phyloP scores from a whole-genome alignment of 139 green algal species.

The Auxenochlorella pyrenoidosa region DNA sequence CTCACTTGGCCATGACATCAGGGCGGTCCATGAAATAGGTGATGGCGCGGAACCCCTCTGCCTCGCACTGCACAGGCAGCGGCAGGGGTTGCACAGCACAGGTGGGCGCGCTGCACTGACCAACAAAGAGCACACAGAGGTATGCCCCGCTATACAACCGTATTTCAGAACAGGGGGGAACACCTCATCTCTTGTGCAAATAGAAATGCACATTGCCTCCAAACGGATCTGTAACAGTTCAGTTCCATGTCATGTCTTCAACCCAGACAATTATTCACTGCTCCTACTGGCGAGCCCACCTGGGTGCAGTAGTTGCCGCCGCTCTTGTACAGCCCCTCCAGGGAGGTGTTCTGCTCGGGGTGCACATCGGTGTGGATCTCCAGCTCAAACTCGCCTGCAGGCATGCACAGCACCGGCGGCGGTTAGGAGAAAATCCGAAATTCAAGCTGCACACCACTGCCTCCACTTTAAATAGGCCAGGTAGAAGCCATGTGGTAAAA shows the following conservation, averaged over 20 bases:
- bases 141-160: too few relatives aligned
- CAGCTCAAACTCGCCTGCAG: conserved; percentile 56
- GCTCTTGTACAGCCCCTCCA: conserved; percentile 97
- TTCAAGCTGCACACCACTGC: background rate
- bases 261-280: too few relatives aligned
- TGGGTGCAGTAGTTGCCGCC: conserved; percentile 97
- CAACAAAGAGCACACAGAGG: too few relatives aligned
- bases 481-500: too few relatives aligned
- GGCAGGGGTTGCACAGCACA: background rate
- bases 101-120: background rate
- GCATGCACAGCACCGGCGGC: too few relatives aligned
- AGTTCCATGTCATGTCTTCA: too few relatives aligned
- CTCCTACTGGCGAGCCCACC: conserved; percentile 36
- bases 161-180: too few relatives aligned
- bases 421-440: background rate
- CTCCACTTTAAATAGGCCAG: too few relatives aligned
- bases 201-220: too few relatives aligned
- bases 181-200: too few relatives aligned
- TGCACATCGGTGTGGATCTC: conserved; percentile 81
- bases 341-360: conserved; percentile 89
- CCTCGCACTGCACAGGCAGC: conserved; percentile 89
- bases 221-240: too few relatives aligned
- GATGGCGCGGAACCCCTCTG: conserved; percentile 97
- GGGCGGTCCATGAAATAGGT: conserved; percentile 97
- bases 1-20: conserved; percentile 73